phyloP scores from a whole-genome alignment of 2,329 filamentous ascomycete species.

The Cercospora canescens region DNA sequence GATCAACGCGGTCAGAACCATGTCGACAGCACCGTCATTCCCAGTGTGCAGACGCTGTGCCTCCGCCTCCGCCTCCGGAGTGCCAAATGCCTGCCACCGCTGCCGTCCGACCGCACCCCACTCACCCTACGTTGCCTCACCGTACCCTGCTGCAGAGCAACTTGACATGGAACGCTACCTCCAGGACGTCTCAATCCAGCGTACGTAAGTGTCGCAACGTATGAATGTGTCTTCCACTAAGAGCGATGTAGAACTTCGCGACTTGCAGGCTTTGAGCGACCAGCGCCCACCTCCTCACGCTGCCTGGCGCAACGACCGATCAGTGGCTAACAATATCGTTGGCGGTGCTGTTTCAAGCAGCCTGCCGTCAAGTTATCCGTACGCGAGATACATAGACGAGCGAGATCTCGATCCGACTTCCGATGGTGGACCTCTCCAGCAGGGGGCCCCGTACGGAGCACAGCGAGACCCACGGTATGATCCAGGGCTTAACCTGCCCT shows the following conservation, averaged over 20 bases:
- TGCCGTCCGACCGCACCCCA: not conserved
- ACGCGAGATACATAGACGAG: not conserved
- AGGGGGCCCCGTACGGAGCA: no score
- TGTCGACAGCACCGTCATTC: not conserved
- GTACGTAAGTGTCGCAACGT: not conserved
- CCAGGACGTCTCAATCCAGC: not conserved
- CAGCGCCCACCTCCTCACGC: not conserved
- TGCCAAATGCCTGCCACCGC: not conserved
- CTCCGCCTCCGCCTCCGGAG: not conserved
- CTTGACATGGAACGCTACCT: not conserved
- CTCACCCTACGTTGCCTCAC: not conserved
- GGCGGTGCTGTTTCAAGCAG: not conserved
- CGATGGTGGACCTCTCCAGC: not conserved
- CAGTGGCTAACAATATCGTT: not conserved
- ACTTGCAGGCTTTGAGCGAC: not conserved
- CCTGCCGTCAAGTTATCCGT: not conserved
- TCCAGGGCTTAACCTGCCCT: not conserved
- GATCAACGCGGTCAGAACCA: not conserved
- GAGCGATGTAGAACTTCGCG: not conserved
- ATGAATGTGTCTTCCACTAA: not conserved
- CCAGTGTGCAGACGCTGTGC: not conserved
- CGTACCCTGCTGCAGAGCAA: not conserved
- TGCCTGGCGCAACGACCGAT: not conserved
- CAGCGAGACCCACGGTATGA: not conserved
- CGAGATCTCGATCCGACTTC: not conserved